These are phyloP conservation scores for Zasmidium angulare DNA, from an alignment of 2,329 filamentous ascomycete genomes.

Conservation along the genomic window DNA sequence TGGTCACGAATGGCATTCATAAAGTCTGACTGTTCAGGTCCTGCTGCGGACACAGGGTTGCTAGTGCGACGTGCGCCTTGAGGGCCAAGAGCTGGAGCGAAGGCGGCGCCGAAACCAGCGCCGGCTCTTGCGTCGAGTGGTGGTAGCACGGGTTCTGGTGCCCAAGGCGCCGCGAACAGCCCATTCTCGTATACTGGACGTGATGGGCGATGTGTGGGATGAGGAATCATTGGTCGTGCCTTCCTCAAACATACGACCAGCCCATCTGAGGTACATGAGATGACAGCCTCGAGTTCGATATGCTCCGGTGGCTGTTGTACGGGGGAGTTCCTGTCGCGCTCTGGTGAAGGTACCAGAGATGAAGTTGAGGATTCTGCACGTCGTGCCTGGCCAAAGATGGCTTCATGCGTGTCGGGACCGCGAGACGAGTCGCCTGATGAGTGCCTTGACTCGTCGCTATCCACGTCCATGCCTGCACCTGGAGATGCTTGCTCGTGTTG, in stretches of 20 bases:
- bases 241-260: constrained; percentile 77
- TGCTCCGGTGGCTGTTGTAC: constrained; percentile 35
- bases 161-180: constrained; percentile 80
- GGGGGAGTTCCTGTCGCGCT: constrained; percentile 21
- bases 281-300: constrained; percentile 81
- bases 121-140: constrained; percentile 38
- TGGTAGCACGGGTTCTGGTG: constrained; percentile 60
- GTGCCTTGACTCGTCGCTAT: constrained; percentile 33
- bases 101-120: constrained; percentile 30
- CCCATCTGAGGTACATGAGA: constrained; percentile 86
- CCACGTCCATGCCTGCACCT: constrained; percentile 17
- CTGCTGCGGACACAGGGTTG: constrained; percentile 32
- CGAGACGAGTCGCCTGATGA: constrained; percentile 49
- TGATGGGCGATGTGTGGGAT: constrained; percentile 50
- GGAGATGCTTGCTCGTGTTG: constrained; percentile 28
- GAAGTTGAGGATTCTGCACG: constrained; percentile 39
- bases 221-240: constrained; percentile 69
- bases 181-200: constrained; percentile 56
- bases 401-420: constrained; percentile 40
- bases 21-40: constrained; percentile 58
- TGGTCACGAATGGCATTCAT: constrained; percentile 82
- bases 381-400: constrained; percentile 45
- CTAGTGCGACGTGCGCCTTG: constrained; percentile 26
- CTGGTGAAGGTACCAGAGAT: constrained; percentile 31
- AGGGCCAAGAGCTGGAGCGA: constrained; percentile 39